A percentile compares a stretch with the other conserved stretches of the same genome.
Evolutionary conservation across 2,329 filamentous ascomycete genomes (phyloP).

Genomic region (Fusarium sp.): DNA sequence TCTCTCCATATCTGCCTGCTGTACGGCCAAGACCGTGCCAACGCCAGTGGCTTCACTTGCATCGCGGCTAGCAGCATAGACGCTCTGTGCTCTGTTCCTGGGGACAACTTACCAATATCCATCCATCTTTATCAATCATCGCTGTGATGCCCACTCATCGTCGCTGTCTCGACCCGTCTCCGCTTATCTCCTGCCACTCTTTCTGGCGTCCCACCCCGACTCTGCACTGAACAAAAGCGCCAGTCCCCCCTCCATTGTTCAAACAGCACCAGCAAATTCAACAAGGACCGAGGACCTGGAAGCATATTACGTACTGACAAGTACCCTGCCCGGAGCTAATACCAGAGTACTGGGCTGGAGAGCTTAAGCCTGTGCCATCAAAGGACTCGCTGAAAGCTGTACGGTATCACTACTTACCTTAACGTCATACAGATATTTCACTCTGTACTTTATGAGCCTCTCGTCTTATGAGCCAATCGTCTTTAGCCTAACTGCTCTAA

Average conservation of each 20-base stretch:
- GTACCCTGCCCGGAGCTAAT: background rate
- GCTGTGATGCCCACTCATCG: constrained; percentile 18
- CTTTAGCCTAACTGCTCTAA: constrained; percentile 17
- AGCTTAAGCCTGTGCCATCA: background rate
- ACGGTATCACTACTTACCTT: background rate
- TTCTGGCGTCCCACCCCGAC: constrained; percentile 5
- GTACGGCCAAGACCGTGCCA: background rate
- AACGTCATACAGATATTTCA: background rate
- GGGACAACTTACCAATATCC: background rate
- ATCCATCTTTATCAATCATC: background rate
- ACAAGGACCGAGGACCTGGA: constrained; percentile 2
- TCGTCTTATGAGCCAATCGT: constrained; percentile 37
- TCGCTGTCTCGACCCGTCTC: background rate
- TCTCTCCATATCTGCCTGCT: constrained; percentile 13
- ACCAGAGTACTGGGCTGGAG: background rate
- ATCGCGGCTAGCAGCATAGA: background rate
- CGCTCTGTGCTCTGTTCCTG: background rate
- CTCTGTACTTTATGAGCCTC: constrained; percentile 5
- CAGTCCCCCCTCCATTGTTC: background rate
- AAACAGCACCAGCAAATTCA: background rate
- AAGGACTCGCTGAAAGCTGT: background rate
- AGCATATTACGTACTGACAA: background rate
- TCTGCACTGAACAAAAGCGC: constrained; percentile 4
- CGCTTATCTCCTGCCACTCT: background rate
- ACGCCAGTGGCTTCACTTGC: constrained; percentile 2